Evolutionary conservation across 495 filamentous ascomycete species (phyloP).

Genomic region (Penicillium manginii): DNA sequence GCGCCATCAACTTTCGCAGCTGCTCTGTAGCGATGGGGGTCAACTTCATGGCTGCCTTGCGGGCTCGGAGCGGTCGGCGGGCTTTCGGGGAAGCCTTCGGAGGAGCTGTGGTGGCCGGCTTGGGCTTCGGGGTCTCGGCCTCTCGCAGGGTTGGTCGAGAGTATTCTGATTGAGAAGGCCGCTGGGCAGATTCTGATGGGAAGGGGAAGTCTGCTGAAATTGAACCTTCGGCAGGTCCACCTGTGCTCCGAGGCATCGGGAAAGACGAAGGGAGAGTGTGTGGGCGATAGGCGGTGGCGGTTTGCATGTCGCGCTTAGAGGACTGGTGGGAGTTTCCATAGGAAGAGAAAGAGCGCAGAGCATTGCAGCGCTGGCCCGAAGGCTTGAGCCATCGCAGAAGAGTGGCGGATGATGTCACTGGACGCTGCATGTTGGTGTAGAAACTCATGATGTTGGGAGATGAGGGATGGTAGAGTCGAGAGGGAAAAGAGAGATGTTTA

Average conservation of each 20-base stretch:
- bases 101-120: constrained; percentile 38
- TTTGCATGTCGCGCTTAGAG: constrained; percentile 68
- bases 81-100: constrained; percentile 46
- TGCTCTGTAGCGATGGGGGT: constrained; percentile 77
- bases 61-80: constrained; percentile 70
- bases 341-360: constrained; percentile 70
- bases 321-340: constrained; percentile 55
- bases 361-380: constrained; percentile 51
- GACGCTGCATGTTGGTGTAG: constrained; percentile 37
- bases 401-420: constrained; percentile 60
- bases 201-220: constrained; percentile 58
- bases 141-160: constrained; percentile 54
- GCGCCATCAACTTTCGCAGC: constrained; percentile 71
- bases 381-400: constrained; percentile 54
- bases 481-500: constrained; percentile 13
- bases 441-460: constrained; percentile 39
- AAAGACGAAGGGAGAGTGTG: constrained; percentile 66
- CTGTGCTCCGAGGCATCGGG: constrained; percentile 69
- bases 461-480: constrained; percentile 21
- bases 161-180: constrained; percentile 22
- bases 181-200: constrained; percentile 26
- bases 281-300: constrained; percentile 77
- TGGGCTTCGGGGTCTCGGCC: constrained; percentile 65
- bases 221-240: constrained; percentile 64
- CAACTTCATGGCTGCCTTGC: constrained; percentile 90